These are phyloP conservation scores for Phytophthora pini DNA, from an alignment of 352 stramenopile genomes.

Conservation along the genomic window DNA sequence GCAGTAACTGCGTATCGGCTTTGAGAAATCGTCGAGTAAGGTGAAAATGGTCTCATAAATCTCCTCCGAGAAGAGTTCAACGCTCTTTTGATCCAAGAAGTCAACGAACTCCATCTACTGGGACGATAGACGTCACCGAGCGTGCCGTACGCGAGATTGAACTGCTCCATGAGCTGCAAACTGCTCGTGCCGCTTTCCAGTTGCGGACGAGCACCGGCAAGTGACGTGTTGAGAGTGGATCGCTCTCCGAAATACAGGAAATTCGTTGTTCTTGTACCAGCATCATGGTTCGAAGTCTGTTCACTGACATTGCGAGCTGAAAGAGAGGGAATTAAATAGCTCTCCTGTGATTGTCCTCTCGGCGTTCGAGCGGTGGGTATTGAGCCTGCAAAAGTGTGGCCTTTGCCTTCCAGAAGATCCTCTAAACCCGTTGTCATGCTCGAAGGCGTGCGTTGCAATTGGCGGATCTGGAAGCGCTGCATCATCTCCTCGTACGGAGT, in stretches of 20 bases:
- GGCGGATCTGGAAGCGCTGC: conserved; percentile 55
- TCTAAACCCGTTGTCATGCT: conserved; percentile 16
- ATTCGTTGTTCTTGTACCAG: conserved; percentile 2
- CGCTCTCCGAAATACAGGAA: conserved; percentile 18
- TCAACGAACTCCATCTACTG: too few species aligned
- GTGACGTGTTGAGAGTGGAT: conserved; percentile 1
- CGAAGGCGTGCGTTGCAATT: conserved; percentile 29
- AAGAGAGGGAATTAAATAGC: conserved; percentile 4
- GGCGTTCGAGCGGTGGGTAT: conserved; percentile 12
- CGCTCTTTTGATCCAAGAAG: too few species aligned
- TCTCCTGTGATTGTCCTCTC: conserved; percentile 8
- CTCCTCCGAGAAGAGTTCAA: too few species aligned
- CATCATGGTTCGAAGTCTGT: conserved; percentile 5
- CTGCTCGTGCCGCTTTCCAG: conserved; percentile 21
- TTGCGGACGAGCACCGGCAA: conserved; percentile 1
- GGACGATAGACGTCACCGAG: too few species aligned
- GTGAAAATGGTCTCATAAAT: conserved; percentile 37
- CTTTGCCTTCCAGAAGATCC: too few species aligned
- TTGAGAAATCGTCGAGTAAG: conserved; percentile 36
- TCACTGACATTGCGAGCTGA: conserved; percentile 25
- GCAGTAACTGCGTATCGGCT: conserved; percentile 33
- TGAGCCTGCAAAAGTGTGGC: too few species aligned
- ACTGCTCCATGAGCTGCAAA: conserved; percentile 13
- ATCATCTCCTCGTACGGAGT: conserved; percentile 59
- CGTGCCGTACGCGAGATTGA: conserved; percentile 8